Evolutionary conservation across 2,329 filamentous ascomycete genomes (phyloP), one percentile per base, ranked within the genome.

Genomic region (Ceratocystis harringtonii): DNA sequence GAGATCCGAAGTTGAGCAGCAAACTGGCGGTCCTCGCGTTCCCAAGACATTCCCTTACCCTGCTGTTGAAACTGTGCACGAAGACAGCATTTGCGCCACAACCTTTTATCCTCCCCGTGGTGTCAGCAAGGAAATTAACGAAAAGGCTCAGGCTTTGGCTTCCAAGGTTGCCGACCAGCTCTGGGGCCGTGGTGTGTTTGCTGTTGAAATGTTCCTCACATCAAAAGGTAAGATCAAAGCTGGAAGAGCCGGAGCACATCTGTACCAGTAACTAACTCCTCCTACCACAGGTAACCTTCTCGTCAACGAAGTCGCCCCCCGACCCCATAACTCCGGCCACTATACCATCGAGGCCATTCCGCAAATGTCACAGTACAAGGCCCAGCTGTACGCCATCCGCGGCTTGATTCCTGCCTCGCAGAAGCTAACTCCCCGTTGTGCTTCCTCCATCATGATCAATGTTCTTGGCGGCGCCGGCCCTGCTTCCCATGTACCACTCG

Each of bases 41-140:
- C 80, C 76, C 67, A 73, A 73, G 15, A 74, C 82, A 12, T 78
- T 91, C 41, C 84, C 92, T 3, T 97, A 94, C 73, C 92, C 94
- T 0, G 88, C 87, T 0, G 92, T 96, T 1, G 94, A 99, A 78
- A 97, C 92, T 0, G 83, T 97, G 36, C 94, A 99, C 71, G 90
- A 96, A 75, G 89, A 97, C 75, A 94, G 86, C 72, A 91, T 99
- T 70, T 97, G 94, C 82, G 94, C 95, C 70, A 86, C 92, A 69
- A 90, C 92, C 1, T 96, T 92, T 73, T 86, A 87, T 63, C 94
- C 94, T 1, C 89, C 92, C 0, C 82, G 92, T 45, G 80, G 82
- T 5, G 85, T 95, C 2, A 78, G 84, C 0, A 76, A 79, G 0
- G 75, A 78, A 1, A 79, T 88, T 48, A 82, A 83, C 68, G 75